Conservation (phyloP, 805 yeast species). For the Zygosaccharomyces gambellarensis region DNA sequence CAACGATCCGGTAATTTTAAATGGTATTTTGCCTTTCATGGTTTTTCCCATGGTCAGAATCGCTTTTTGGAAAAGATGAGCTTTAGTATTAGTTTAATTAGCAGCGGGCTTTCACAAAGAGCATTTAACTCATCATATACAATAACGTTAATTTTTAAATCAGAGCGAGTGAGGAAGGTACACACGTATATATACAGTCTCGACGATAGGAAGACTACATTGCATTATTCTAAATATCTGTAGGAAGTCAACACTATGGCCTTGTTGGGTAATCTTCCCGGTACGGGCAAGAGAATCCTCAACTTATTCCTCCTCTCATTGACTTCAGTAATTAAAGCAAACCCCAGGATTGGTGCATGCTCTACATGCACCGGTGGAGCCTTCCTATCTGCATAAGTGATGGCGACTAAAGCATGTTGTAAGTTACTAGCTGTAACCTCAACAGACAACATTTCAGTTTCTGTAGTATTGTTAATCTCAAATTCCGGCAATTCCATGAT, state of each 20-base stretch:
- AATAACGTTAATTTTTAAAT: neutral
- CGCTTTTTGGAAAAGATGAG: neutral
- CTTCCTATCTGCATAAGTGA: constrained; percentile 46
- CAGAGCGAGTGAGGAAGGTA: neutral
- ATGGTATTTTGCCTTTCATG: constrained; percentile 3
- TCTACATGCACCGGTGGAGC: constrained; percentile 46
- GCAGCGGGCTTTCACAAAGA: neutral
- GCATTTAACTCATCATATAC: neutral
- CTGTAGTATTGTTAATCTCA: constrained; percentile 19
- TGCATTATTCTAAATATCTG: constrained; percentile 68
- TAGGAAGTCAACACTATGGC: constrained; percentile 70
- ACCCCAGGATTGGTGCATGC: constrained; percentile 67
- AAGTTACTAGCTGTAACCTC: constrained; percentile 51
- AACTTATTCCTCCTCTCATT: constrained; percentile 70
- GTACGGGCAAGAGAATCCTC: constrained; percentile 78
- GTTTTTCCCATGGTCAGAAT: neutral
- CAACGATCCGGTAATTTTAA: constrained; percentile 11
- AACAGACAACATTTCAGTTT: constrained; percentile 30
- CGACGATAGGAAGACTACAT: neutral
- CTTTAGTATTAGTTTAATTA: neutral
- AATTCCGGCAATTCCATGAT: constrained; percentile 26
- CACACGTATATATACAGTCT: neutral
- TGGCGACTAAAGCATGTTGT: constrained; percentile 73
- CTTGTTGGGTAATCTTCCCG: constrained; percentile 75
- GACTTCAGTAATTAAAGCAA: constrained; percentile 60